Percentiles rank a stretch among this genome's conserved stretches.
Evolutionary conservation across 1,139 yeast genomes (phyloP).

Genomic region (Debaryomycetaceae sp.): DNA sequence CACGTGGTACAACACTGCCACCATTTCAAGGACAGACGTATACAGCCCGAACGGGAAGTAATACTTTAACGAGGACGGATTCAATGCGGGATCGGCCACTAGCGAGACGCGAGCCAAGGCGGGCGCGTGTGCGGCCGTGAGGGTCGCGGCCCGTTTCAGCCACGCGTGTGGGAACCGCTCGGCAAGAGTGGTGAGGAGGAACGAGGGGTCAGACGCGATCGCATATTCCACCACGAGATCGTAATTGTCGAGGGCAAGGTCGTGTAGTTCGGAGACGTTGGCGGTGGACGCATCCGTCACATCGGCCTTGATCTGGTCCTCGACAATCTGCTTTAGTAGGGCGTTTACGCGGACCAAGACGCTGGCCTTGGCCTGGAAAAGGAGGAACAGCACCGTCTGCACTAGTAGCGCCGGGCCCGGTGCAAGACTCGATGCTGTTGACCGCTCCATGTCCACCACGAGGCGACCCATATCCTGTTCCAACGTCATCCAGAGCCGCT

Average conservation of each 20-base stretch:
- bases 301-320: constrained; percentile 10
- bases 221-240: constrained; percentile 13
- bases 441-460: constrained; percentile 12
- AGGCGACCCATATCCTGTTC: constrained; percentile 16
- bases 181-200: constrained; percentile 18
- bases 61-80: not conserved
- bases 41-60: not conserved
- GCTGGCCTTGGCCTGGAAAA: constrained; percentile 20
- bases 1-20: not conserved
- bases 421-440: constrained; percentile 7
- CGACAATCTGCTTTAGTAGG: constrained; percentile 15
- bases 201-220: constrained; percentile 17
- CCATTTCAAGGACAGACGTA: not conserved
- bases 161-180: constrained; percentile 25
- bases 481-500: constrained; percentile 24
- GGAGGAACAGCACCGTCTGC: constrained; percentile 19
- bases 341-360: constrained; percentile 19
- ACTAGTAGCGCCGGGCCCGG: constrained; percentile 11
- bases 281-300: constrained; percentile 9
- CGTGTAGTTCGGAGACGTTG: constrained; percentile 21
- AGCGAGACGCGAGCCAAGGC: too few relatives aligned
- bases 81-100: not conserved
- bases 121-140: not conserved
- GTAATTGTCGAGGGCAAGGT: constrained; percentile 15
- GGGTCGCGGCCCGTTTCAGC: constrained; percentile 7